A percentile compares a stretch with the other conserved stretches of the same genome.
Evolutionary conservation across 257 asterid genomes (phyloP).

Genomic region (Paraleonurus japonicus): DNA sequence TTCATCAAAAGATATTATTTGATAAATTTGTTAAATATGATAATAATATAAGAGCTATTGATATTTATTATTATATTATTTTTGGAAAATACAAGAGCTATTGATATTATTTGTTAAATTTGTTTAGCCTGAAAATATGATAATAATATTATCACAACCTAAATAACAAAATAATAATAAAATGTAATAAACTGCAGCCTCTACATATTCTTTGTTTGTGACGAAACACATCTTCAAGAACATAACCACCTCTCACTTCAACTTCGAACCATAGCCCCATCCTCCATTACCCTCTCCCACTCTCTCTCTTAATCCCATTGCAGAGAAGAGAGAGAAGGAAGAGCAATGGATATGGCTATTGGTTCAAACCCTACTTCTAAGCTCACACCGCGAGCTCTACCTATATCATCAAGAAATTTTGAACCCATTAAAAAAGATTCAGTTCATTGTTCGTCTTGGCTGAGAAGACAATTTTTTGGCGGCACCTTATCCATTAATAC

Average conservation of each 20-base stretch:
- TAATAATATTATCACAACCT: neutral
- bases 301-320: conserved; percentile 21
- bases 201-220: conserved; percentile 27
- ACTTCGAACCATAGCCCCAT: conserved; percentile 41
- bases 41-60: neutral
- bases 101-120: too few species aligned
- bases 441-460: conserved; percentile 35
- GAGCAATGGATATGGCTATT: conserved; percentile 70
- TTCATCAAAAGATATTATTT: too few species aligned
- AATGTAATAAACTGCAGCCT: conserved; percentile 40
- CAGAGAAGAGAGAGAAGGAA: conserved; percentile 16
- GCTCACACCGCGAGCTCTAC: conserved; percentile 28
- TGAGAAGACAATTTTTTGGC: conserved; percentile 53
- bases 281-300: conserved; percentile 25
- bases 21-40: neutral
- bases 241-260: conserved; percentile 61
- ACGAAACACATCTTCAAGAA: conserved; percentile 18
- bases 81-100: too few species aligned
- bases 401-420: conserved; percentile 25
- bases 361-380: conserved; percentile 40
- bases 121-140: neutral
- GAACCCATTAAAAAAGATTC: conserved; percentile 29
- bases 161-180: neutral
- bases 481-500: conserved; percentile 37
- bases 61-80: too few species aligned